Evolutionary conservation across 1,284 basidiomycete species (phyloP), one percentile per base, ranked within the genome.

Genomic region (Melampsora occidentalis): DNA sequence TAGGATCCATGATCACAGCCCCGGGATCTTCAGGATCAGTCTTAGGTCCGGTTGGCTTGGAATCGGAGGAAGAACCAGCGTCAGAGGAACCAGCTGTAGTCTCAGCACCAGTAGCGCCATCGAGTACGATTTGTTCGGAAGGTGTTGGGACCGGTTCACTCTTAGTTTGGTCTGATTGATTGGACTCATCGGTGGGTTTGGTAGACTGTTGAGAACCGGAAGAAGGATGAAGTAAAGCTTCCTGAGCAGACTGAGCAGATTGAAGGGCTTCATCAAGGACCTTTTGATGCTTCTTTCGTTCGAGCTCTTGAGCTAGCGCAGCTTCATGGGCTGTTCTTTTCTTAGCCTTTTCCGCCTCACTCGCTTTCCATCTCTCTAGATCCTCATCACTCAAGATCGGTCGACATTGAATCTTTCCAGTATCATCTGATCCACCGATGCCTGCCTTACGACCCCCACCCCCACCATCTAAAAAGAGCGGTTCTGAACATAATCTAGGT

Each of bases 401-500:
- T 35, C 83, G 79, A 78, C 84, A 85, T 39, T 78, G 79, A 28
- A 85, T 81, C 2, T 79, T 78, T 2, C 81, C 82, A 6, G 80
- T 69, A 39, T 80, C 79, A 4, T 83, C 79, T 39, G 82, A 80
- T 65, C 86, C 88, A 63, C 90, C 91, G 82, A 87, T 89, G 85
- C 46, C 78, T 10, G 42, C 42, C 77, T 66, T 72, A 5, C 49
- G 42, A 53, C 33, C 4, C n/a, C 71, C 71, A 59, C 28, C 28
- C 28, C 53, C 53, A n/a, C 71, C 71, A 35, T 72, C 71, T 7
- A 78, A 67, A 59, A 97, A 97, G 9, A 93, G 92, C 16, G 93
- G 93, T 81, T 95, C 90, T 75, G 89, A 89, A 82, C 94, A 97
- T 28, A 97, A 86, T 76, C 93, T 90, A 42, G 94, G 94, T 0